Base-by-base conservation (phyloP, 1,284 basidiomycete species). In the Trametes polyzona region DNA sequence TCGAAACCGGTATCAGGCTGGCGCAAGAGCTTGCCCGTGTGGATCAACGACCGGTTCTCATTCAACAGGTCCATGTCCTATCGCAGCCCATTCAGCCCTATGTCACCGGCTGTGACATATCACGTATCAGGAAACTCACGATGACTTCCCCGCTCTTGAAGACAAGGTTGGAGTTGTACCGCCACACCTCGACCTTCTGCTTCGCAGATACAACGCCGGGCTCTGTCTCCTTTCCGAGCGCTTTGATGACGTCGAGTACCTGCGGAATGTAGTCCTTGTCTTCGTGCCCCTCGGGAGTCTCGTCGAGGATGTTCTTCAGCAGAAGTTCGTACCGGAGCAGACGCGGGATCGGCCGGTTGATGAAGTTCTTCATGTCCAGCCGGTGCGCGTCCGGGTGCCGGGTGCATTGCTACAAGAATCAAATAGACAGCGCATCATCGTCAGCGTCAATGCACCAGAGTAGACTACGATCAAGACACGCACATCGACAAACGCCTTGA, bases 251-350 rank as follows among this genome's bases (percentile, higher is more conserved):
- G 23, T 96, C 93, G 27, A 95, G 82, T 12, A 95, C 87, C 51
- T 92, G 84, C 0, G 92, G 89, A 48, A 97, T 92, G 24, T 84
- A 83, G 30, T 86, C 82, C 3, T 83, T 79, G 68, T 97, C 95
- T 47, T 91, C 88, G 67, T 96, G 90, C 23, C 83, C 83, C 10
- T 80, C 71, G 0, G 87, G 82, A 0, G 91, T 88, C 58, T 86
- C 84, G 19, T 91, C 87, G 47, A 92, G 74, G 57, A 98, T 91
- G 30, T 82, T 80, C 65, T 88, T 88, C 40, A 99, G 76, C 47
- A 98, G 81, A 0, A 98, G 80, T 51, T 93, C 88, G 73, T 98
- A 98, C 24, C 95, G 90, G 43, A 95, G 81, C 29, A 98, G 74
- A 52, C 95, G 87, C 44, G 93, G 90, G 42, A 96, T 93, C 1